Evolutionary conservation across 345 rosid genomes (phyloP).

Genomic region (Eucalyptus pauciflora): DNA sequence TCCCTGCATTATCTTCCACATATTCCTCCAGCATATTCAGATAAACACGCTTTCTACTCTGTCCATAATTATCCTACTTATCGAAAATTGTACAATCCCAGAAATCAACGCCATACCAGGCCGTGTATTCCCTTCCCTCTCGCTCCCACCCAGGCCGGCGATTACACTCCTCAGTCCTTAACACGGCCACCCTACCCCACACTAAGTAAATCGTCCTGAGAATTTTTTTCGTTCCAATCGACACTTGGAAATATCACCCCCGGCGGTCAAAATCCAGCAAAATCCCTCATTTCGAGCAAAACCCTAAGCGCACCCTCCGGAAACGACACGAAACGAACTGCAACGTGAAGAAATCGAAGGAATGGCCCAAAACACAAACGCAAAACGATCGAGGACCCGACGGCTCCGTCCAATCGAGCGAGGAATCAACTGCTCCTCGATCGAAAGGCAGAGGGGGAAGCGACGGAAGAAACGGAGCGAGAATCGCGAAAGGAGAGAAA

Average conservation of each 20-base stretch:
- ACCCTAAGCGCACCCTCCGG: neutral
- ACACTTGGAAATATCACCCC: neutral
- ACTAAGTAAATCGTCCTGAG: neutral
- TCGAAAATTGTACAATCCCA: neutral
- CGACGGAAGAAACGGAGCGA: neutral
- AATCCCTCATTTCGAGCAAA: neutral
- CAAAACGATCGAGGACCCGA: neutral
- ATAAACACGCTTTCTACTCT: neutral
- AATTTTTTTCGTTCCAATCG: neutral
- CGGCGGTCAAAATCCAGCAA: neutral
- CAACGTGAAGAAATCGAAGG: neutral
- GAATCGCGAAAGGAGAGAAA: neutral
- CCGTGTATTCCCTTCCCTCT: neutral
- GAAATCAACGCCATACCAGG: neutral
- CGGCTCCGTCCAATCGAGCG: neutral
- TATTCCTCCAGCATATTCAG: neutral
- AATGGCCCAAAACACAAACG: neutral
- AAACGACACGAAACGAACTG: neutral
- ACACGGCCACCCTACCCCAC: neutral
- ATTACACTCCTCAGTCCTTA: neutral
- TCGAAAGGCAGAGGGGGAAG: neutral
- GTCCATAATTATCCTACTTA: neutral
- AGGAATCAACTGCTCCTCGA: neutral
- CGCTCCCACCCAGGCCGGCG: neutral
- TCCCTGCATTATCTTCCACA: neutral